Evolutionary conservation across 371 early-diverging fungal genomes (phyloP), one percentile per base, ranked within the genome.

Genomic region (Catenaria anguillulae): DNA sequence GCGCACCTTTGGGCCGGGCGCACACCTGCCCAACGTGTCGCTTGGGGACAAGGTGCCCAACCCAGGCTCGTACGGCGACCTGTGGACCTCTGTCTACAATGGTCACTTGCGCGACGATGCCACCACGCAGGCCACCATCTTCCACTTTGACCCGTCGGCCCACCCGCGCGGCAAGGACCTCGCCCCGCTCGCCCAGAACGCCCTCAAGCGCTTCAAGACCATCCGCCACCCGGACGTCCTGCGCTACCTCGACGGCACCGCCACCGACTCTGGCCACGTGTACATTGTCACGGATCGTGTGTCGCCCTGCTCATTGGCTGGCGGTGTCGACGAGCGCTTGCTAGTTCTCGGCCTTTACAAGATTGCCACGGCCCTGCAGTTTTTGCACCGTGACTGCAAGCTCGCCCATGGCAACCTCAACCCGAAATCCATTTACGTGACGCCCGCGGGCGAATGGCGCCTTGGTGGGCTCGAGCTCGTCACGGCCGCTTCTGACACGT

Each of bases 361-460:
- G 72, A 71, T 90, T 13, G 89, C 90, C 4, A 82, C 76, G 70
- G 88, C 87, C 0, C 67, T 97, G 63, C 84, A 86, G 67, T 94
- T 95, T 64, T 67, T 94, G 58, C 90, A 88, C 62, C 73, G 77
- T 37, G 93, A 93, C 62, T 88, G 92, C 67, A 74, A 74, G 21
- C 75, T 93, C 68, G 82, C 92, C 0, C 96, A 97, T 66, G 96
- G 91, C 26, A 89, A 87, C 72, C 67, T 97, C 33, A 76, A 81
- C 13, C 67, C 83, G 6, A 73, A 78, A 2, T 87, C 92, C 2
- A 83, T 97, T 58, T 93, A 84, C 68, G 82, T 83, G 37, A 92
- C 88, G 35, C 77, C 79, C 61, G 86, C 90, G 4, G 92, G 93
- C 45, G 97, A 97, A 70, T 97, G 94, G 94, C 89, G 86, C 64